Evolutionary conservation across 2,329 filamentous ascomycete genomes (phyloP).

Genomic region (Mollisiaceae sp.): DNA sequence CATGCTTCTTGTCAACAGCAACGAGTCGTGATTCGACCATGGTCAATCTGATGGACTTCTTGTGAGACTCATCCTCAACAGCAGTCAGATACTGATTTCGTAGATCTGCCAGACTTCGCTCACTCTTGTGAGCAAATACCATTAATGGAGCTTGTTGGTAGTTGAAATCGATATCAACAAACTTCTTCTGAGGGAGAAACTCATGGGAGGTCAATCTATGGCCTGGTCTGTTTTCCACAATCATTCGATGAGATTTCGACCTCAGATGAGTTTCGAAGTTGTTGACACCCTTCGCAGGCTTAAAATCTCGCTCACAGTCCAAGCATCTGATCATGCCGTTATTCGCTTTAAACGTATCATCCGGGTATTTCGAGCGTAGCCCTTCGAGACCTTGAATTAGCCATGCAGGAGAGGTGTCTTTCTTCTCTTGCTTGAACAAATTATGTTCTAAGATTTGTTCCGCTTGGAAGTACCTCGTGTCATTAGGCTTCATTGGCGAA

Average conservation of each 20-base stretch:
- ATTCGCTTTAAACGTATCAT: conserved; percentile 10
- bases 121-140: conserved; percentile 9
- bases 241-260: conserved; percentile 12
- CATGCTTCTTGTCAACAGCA: background rate
- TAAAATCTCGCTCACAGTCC: conserved; percentile 12
- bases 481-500: conserved; percentile 3
- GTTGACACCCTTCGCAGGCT: background rate
- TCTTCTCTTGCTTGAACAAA: conserved; percentile 11
- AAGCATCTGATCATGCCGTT: conserved; percentile 20
- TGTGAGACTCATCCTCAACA: conserved; percentile 9
- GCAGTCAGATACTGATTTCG: conserved; percentile 13
- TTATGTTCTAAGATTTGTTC: background rate
- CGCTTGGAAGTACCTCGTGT: background rate
- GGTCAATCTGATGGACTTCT: background rate
- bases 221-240: background rate
- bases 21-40: conserved; percentile 2
- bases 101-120: background rate
- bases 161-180: conserved; percentile 9
- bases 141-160: background rate
- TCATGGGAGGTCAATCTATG: background rate
- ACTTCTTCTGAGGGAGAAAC: background rate
- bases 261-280: conserved; percentile 21
- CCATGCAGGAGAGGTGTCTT: conserved; percentile 6
- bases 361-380: conserved; percentile 13
- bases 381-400: conserved; percentile 1